These are phyloP conservation scores for Hericium coralloides DNA, from an alignment of 768 basidiomycete species.

Conservation along the genomic window DNA sequence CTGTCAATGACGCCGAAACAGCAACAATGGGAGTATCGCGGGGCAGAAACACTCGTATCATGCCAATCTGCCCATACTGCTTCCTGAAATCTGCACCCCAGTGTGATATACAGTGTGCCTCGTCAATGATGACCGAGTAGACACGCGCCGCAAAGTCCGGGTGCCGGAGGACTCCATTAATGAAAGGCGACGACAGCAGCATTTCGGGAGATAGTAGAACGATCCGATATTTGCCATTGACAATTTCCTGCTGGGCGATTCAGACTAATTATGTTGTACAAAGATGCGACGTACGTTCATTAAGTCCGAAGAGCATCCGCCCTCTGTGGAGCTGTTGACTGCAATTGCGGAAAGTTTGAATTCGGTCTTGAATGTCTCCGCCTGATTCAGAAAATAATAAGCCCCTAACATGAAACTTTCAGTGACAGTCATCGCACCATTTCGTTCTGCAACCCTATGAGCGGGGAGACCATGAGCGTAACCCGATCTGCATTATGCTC, in stretches of 20 bases:
- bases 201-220: slow-evolving; percentile 22
- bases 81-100: slow-evolving; percentile 24
- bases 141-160: slow-evolving; percentile 11
- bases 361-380: slow-evolving; percentile 22
- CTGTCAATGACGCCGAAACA: no score
- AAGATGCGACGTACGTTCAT: slow-evolving; percentile 17
- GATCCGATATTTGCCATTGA: slow-evolving; percentile 15
- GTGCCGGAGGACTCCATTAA: slow-evolving; percentile 17
- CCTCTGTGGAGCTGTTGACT: slow-evolving; percentile 23
- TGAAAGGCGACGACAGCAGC: slow-evolving; percentile 19
- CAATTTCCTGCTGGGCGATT: slow-evolving; percentile 6
- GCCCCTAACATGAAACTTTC: no score
- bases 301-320: slow-evolving; percentile 18
- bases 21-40: no score
- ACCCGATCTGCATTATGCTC: slow-evolving; percentile 20
- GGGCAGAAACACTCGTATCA: no score
- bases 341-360: slow-evolving; percentile 24
- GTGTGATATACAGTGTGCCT: slow-evolving; percentile 23
- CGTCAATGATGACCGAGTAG: slow-evolving; percentile 20
- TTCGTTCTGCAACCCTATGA: slow-evolving; percentile 31
- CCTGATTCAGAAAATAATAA: slow-evolving; percentile 12
- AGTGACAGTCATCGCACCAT: slow-evolving; percentile 17
- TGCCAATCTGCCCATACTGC: slow-evolving; percentile 17
- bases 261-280: background rate
- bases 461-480: slow-evolving; percentile 30